Evolutionary conservation across 2,329 filamentous ascomycete genomes (phyloP).

Genomic region (Colletotrichum navitas): DNA sequence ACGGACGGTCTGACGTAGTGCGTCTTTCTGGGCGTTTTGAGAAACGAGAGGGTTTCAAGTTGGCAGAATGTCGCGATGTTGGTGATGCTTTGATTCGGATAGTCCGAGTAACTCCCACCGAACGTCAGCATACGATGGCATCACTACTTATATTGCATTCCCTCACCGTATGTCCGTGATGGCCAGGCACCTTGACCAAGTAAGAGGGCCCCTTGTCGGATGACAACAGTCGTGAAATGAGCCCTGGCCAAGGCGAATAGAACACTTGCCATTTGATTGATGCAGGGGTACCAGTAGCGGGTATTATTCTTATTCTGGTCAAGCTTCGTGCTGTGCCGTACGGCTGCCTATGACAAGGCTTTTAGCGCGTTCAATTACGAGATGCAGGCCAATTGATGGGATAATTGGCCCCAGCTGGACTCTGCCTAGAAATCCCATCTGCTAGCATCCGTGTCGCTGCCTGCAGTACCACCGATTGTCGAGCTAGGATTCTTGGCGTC

Average conservation of each 20-base stretch:
- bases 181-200: not conserved
- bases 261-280: not conserved
- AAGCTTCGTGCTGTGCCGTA: not conserved
- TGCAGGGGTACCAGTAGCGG: not conserved
- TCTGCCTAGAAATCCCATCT: not conserved
- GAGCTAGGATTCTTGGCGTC: too few relatives aligned
- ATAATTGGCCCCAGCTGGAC: not conserved
- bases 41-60: not conserved
- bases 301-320: not conserved
- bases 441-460: not conserved
- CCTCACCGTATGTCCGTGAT: too few relatives aligned
- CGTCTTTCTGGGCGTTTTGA: not conserved
- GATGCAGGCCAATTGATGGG: not conserved
- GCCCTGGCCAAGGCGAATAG: too few relatives aligned
- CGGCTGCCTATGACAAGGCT: not conserved
- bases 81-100: not conserved
- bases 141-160: not conserved
- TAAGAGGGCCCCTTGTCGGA: not conserved
- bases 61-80: not conserved
- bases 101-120: too few relatives aligned
- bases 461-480: too few relatives aligned
- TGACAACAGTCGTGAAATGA: not conserved
- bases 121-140: not conserved
- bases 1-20: not conserved
- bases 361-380: not conserved